Evolutionary conservation across 768 basidiomycete genomes (phyloP).

Genomic region (Leccinum truebloodii): DNA sequence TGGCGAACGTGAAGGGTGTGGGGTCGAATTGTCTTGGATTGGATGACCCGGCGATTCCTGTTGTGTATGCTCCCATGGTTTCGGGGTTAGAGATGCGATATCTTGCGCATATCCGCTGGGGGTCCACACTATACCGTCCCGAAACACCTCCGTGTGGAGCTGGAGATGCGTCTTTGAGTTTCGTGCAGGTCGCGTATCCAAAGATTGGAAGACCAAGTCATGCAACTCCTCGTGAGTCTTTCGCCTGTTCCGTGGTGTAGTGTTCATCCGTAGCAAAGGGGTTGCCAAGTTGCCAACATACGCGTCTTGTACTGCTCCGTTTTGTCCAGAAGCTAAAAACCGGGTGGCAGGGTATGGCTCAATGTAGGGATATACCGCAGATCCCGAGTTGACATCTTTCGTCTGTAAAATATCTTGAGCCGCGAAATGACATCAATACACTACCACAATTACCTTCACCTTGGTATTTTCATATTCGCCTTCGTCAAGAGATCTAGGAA

Average conservation of each 20-base stretch:
- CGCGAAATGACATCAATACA: background rate
- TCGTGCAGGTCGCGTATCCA: slow-evolving; percentile 11
- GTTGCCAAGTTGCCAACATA: background rate
- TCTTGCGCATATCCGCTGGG: slow-evolving; percentile 31
- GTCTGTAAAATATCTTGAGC: slow-evolving; percentile 9
- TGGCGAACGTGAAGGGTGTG: slow-evolving; percentile 13
- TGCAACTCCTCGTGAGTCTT: slow-evolving; percentile 28
- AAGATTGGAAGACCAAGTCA: slow-evolving; percentile 7
- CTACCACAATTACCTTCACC: slow-evolving; percentile 13
- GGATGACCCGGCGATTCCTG: slow-evolving; percentile 2
- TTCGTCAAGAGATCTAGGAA: slow-evolving; percentile 12
- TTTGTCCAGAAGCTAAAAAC: background rate
- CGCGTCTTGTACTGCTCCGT: background rate
- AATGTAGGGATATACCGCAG: slow-evolving; percentile 26
- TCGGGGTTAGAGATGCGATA: slow-evolving; percentile 7
- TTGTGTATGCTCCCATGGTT: background rate
- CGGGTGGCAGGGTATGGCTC: slow-evolving; percentile 21
- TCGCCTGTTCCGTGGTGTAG: slow-evolving; percentile 15
- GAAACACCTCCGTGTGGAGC: slow-evolving; percentile 37
- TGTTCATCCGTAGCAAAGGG: background rate
- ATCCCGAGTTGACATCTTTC: background rate
- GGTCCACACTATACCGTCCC: slow-evolving; percentile 27
- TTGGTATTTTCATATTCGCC: background rate
- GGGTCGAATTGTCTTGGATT: background rate
- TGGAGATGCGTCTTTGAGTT: slow-evolving; percentile 37